Conservation (phyloP, 345 rosid species). For the Aurinia saxatilis region DNA sequence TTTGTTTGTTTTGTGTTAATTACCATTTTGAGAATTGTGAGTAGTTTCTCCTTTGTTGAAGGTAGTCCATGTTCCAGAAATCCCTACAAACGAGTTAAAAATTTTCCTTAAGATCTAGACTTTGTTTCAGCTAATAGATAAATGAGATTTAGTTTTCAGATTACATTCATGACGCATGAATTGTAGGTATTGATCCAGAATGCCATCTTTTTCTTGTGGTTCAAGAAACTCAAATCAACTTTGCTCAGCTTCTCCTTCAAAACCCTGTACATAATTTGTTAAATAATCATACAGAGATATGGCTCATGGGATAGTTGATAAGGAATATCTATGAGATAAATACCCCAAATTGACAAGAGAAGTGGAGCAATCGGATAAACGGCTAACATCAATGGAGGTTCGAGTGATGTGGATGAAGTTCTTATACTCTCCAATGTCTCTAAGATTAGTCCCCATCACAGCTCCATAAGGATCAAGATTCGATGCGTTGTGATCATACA, state of each 20-base stretch:
- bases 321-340: background rate
- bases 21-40: conserved; percentile 78
- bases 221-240: conserved; percentile 65
- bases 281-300: background rate
- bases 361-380: conserved; percentile 38
- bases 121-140: background rate
- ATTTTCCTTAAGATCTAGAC: background rate
- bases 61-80: conserved; percentile 87
- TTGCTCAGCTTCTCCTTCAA: conserved; percentile 51
- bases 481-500: conserved; percentile 34
- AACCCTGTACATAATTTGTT: conserved; percentile 35
- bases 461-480: conserved; percentile 74
- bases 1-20: background rate
- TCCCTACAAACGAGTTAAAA: conserved; percentile 39
- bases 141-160: conserved; percentile 32
- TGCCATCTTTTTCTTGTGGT: conserved; percentile 88
- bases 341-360: conserved; percentile 32
- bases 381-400: conserved; percentile 47
- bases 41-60: conserved; percentile 66
- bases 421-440: conserved; percentile 82
- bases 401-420: conserved; percentile 68
- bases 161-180: conserved; percentile 93
- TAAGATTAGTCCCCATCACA: conserved; percentile 46
- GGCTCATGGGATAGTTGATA: background rate
- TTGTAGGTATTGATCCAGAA: conserved; percentile 94